Percentiles rank a stretch among this genome's conserved stretches.
Conservation (phyloP, 495 filamentous ascomycete species). For the Tuber calosporum region DNA sequence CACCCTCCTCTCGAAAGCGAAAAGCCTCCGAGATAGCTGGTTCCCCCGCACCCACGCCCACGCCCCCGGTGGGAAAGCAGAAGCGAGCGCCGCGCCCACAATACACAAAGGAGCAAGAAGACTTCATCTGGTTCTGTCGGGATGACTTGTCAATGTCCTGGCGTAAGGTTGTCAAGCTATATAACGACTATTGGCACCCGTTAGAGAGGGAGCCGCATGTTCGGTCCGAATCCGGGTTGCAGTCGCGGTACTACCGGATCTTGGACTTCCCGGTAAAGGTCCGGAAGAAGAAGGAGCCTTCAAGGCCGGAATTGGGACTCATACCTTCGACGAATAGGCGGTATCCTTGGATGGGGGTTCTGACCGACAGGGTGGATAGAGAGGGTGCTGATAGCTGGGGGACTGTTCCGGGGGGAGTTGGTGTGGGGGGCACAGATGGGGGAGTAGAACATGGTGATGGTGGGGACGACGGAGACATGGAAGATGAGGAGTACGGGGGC, state of each 20-base stretch:
- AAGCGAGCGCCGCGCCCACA: slow-evolving; percentile 33
- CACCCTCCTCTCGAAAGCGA: background rate
- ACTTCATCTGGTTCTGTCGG: slow-evolving; percentile 39
- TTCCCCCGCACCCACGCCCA: background rate
- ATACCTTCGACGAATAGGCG: slow-evolving; percentile 32
- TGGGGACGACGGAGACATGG: background rate
- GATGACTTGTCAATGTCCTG: slow-evolving; percentile 40
- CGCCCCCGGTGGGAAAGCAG: slow-evolving; percentile 15
- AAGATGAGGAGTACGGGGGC: background rate
- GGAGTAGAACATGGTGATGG: too few relatives aligned
- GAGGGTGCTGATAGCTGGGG: background rate
- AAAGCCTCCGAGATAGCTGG: background rate
- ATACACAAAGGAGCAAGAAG: slow-evolving; percentile 38
- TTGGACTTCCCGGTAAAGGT: slow-evolving; percentile 34
- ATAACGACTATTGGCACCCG: slow-evolving; percentile 38
- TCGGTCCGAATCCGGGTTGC: slow-evolving; percentile 33
- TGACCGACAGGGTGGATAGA: background rate
- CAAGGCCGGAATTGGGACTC: slow-evolving; percentile 37
- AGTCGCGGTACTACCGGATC: slow-evolving; percentile 37
- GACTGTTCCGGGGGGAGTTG: background rate
- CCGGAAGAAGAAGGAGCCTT: slow-evolving; percentile 37
- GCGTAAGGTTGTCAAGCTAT: slow-evolving; percentile 34
- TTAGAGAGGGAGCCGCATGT: slow-evolving; percentile 26
- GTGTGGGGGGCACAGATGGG: too few relatives aligned
- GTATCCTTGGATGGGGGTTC: slow-evolving; percentile 37